phyloP scores from a whole-genome alignment of 2,329 filamentous ascomycete species.

The Fusarium transvaalense region DNA sequence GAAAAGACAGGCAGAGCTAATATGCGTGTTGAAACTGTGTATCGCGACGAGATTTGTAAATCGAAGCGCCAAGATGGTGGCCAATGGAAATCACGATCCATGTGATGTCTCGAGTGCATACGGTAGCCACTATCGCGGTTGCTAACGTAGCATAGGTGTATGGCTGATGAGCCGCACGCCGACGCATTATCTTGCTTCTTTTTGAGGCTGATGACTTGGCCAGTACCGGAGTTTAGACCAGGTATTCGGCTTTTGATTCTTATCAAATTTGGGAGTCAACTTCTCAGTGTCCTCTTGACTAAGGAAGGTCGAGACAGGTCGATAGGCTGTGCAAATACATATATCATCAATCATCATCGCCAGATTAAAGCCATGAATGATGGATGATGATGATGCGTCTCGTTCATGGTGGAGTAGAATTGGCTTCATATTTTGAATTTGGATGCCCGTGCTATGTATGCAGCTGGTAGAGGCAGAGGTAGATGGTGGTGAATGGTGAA shows the following conservation, averaged over 20 bases:
- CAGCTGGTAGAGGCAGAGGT: conserved; percentile 9
- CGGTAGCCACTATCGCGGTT: conserved; percentile 1
- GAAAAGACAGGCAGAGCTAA: conserved; percentile 5
- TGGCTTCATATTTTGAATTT: conserved; percentile 19
- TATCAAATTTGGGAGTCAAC: neutral
- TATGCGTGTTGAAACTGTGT: conserved; percentile 24
- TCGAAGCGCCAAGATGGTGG: conserved; percentile 31
- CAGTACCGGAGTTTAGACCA: neutral
- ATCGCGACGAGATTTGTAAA: conserved; percentile 26
- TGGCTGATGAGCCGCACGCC: conserved; percentile 2
- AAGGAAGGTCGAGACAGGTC: neutral
- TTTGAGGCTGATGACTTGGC: neutral
- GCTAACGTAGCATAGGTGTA: conserved; percentile 7
- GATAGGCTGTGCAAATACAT: neutral
- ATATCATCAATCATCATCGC: neutral
- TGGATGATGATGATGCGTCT: conserved; percentile 22
- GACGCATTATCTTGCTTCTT: neutral
- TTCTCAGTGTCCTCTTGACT: neutral
- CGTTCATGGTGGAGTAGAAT: conserved; percentile 12
- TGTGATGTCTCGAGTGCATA: conserved; percentile 17
- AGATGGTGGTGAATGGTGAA: neutral
- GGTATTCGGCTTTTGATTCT: neutral
- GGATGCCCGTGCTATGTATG: neutral
- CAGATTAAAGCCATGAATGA: conserved; percentile 5
- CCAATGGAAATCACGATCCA: conserved; percentile 20